Base-by-base conservation (phyloP, 257 asterid species). In the Nicotiana otophora region DNA sequence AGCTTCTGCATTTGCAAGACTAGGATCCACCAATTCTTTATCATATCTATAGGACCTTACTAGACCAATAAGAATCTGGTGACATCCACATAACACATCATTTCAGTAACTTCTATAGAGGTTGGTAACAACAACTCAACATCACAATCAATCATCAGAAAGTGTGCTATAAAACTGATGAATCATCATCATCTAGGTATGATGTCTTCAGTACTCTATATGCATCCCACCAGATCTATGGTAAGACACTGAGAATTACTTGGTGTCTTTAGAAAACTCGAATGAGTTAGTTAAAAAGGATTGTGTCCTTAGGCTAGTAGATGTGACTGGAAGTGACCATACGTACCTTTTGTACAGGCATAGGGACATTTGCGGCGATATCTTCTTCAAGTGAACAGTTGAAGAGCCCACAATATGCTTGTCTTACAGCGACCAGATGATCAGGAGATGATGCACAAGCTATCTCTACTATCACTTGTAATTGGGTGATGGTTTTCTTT, bases 401-500 rank as follows among this genome's bases (percentile, higher is more conserved):
- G 64, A 91, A 94, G 28, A 94, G 91, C 20, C 88, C 86, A 76
- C 89, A 86, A 84, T 93, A 94, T 3, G 90, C 91, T 74, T 86
- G 86, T 80, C 97, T 90, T 7, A 94, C 98, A 3, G 88, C 93
- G 34, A 81, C 88, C 81, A 93, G 89, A 88, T 94, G 98, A 63
- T 88, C 89, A 57, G 97, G 97, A 15, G 97, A 88, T 12, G 92
- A 54, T 48, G 97, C 92, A 63, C 97, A 93, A 1, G 97, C 97
- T 86, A 93, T 91, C 91, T 94, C 98, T 5, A 89, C 93, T 19
- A 93, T 86, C 4, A 91, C 92, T 87, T 93, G 97, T n/a, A 93
- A 84, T 3, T 90, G 88, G 2, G 81, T 87, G 39, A 89, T 72
- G 79, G 36, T 87, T 82, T 90, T 90, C 83, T 72, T 85, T 84